A percentile compares a stretch with the other conserved stretches of the same genome.
Evolutionary conservation across 2,329 filamentous ascomycete species (phyloP).

Genomic region (Hyphodiscus sp.): DNA sequence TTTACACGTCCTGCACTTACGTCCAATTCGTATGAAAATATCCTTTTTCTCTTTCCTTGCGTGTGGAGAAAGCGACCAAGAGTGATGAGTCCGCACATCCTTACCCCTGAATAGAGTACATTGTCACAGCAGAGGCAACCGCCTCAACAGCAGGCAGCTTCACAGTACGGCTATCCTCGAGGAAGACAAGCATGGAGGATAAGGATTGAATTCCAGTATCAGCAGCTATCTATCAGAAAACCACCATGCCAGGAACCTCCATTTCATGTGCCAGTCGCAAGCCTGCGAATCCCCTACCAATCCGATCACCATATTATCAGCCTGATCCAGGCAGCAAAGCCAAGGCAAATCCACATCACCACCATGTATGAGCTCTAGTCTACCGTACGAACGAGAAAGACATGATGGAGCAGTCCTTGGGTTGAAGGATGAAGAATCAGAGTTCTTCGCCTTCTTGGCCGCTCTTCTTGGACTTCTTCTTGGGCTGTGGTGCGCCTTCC

Average conservation of each 20-base stretch:
- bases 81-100: too few species aligned
- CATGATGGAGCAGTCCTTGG: constrained; percentile 7
- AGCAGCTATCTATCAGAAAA: constrained; percentile 2
- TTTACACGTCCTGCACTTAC: too few species aligned
- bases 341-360: not conserved
- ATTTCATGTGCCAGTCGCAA: constrained; percentile 7
- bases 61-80: too few species aligned
- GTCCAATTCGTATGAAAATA: too few species aligned
- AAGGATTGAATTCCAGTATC: constrained; percentile 8
- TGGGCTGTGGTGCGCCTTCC: constrained; percentile 51
- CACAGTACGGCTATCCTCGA: not conserved
- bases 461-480: constrained; percentile 60
- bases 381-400: constrained; percentile 11
- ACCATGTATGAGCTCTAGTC: constrained; percentile 12
- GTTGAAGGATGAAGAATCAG: constrained; percentile 14
- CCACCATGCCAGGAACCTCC: constrained; percentile 2
- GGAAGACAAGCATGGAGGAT: not conserved
- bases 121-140: too few species aligned
- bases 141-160: too few species aligned
- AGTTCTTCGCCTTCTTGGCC: constrained; percentile 36
- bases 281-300: constrained; percentile 7
- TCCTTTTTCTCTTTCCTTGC: too few species aligned
- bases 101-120: too few species aligned
- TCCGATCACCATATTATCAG: not conserved
- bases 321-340: not conserved